These are phyloP conservation scores for Alternaria metachromatica DNA, from an alignment of 2,329 filamentous ascomycete genomes.

Conservation along the genomic window DNA sequence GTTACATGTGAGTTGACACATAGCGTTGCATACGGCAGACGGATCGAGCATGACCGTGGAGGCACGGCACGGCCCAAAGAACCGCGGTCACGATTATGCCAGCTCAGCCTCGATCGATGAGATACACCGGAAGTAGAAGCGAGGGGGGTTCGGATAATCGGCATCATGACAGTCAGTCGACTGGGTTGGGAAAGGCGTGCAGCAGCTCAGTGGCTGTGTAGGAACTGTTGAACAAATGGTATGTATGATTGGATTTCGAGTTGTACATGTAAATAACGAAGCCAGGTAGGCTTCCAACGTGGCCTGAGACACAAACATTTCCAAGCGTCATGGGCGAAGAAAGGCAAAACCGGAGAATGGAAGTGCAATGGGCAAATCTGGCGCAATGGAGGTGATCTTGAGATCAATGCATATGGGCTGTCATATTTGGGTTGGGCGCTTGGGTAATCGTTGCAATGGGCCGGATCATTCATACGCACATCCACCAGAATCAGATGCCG, in stretches of 20 bases:
- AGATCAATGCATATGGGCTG: background rate
- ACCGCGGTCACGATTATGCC: background rate
- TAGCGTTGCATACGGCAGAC: background rate
- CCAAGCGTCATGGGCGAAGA: background rate
- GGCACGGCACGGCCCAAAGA: background rate
- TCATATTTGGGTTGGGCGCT: background rate
- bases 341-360: background rate
- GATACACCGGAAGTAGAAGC: background rate
- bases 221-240: background rate
- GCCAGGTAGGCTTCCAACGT: background rate
- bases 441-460: background rate
- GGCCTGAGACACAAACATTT: background rate
- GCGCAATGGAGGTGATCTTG: background rate
- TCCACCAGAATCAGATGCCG: background rate
- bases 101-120: background rate
- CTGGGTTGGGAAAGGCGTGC: background rate
- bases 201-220: background rate
- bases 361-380: background rate
- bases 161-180: background rate
- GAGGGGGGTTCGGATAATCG: background rate
- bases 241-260: background rate
- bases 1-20: background rate
- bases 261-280: background rate
- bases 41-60: background rate
- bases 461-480: background rate